Evolutionary conservation across 2,329 filamentous ascomycete species (phyloP).

Genomic region (Malbranchea zuffiana): DNA sequence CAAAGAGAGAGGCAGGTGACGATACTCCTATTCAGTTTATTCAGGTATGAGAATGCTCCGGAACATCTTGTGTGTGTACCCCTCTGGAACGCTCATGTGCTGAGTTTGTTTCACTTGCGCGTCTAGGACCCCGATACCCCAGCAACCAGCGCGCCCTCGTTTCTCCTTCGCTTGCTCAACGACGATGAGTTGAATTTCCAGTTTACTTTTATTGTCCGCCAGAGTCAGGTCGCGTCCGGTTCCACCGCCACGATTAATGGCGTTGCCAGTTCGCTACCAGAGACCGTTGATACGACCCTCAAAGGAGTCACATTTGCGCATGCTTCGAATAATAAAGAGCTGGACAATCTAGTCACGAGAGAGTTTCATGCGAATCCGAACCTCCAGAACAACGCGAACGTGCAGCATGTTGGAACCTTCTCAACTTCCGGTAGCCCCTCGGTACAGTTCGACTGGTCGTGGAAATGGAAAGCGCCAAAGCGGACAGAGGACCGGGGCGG

Average conservation of each 20-base stretch:
- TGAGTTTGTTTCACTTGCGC: constrained; percentile 11
- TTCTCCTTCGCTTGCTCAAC: constrained; percentile 76
- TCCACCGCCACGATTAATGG: constrained; percentile 43
- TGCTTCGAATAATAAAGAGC: constrained; percentile 70
- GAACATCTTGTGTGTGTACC: no score
- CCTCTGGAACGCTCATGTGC: constrained; percentile 1
- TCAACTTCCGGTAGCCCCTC: constrained; percentile 71
- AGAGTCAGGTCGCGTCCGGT: constrained; percentile 37
- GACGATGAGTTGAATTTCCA: constrained; percentile 89
- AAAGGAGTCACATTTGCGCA: constrained; percentile 87
- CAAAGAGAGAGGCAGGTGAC: constrained; percentile 62
- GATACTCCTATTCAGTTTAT: constrained; percentile 75
- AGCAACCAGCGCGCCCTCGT: constrained; percentile 44
- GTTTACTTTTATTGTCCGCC: constrained; percentile 75
- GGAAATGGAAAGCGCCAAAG: constrained; percentile 94
- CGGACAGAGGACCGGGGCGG: constrained; percentile 67
- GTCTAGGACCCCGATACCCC: constrained; percentile 63
- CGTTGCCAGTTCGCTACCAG: constrained; percentile 41
- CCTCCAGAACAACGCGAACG: constrained; percentile 91
- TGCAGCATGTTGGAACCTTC: constrained; percentile 88
- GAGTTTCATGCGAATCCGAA: constrained; percentile 98
- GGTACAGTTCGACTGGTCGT: constrained; percentile 86
- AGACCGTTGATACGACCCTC: constrained; percentile 59
- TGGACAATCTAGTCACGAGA: constrained; percentile 85
- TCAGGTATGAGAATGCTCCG: constrained; percentile 49